Evolutionary conservation across 768 basidiomycete species (phyloP).

Genomic region (Psilocybe cubensis): DNA sequence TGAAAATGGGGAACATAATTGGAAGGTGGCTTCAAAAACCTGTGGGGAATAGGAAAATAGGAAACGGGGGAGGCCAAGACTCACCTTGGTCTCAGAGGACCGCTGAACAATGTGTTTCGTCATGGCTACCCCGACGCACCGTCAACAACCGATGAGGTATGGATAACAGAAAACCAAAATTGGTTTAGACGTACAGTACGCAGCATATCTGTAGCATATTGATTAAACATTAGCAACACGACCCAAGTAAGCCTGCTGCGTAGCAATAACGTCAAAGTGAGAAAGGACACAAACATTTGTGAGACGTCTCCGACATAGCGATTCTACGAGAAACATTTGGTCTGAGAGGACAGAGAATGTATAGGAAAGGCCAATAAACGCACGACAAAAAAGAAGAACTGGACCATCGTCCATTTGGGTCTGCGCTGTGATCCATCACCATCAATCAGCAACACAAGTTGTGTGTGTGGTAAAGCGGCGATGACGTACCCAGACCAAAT

Average conservation of each 20-base stretch:
- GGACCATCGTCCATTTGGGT: conserved; percentile 13
- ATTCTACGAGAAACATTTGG: conserved; percentile 1
- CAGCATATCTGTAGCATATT: conserved; percentile 9
- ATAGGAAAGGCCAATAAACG: background rate
- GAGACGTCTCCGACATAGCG: conserved; percentile 12
- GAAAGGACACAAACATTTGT: conserved; percentile 8
- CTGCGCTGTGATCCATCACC: conserved; percentile 6
- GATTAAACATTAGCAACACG: too few species aligned
- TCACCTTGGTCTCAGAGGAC: background rate
- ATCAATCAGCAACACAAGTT: background rate
- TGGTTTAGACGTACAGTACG: conserved; percentile 3
- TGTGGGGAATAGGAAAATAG: background rate
- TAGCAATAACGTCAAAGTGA: too few species aligned
- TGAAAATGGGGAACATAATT: background rate
- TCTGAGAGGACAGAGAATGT: background rate
- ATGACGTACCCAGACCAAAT: conserved; percentile 16
- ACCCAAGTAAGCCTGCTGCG: too few species aligned
- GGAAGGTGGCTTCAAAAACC: background rate
- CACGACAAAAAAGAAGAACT: conserved; percentile 13
- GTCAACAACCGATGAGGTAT: too few species aligned
- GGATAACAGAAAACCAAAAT: background rate
- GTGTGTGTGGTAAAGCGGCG: background rate
- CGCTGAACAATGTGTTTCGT: background rate
- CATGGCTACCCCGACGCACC: background rate
- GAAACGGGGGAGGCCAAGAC: too few species aligned